A percentile compares a stretch with the other conserved stretches of the same genome.
These are phyloP conservation scores for Laguncularia racemosa DNA, from an alignment of 345 rosid species.

Conservation along the genomic window DNA sequence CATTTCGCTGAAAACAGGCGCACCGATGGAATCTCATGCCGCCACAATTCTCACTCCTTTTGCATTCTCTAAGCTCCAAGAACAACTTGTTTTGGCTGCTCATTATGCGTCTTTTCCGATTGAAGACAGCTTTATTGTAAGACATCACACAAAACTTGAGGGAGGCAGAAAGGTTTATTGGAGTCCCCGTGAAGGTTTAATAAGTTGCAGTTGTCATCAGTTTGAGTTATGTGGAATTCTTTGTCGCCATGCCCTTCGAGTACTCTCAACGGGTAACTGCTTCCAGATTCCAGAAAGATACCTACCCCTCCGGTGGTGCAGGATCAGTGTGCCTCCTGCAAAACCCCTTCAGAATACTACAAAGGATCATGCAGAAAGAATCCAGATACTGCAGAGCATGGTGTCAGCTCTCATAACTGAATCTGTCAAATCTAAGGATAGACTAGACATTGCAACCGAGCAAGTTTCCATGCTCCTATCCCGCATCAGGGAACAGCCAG, in stretches of 20 bases:
- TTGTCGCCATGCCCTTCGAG: constrained; percentile 87
- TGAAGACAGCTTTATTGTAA: constrained; percentile 76
- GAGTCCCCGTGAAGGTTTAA: constrained; percentile 77
- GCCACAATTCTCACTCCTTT: constrained; percentile 81
- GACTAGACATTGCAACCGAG: constrained; percentile 73
- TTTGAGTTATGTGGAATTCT: constrained; percentile 97
- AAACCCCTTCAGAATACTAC: constrained; percentile 39
- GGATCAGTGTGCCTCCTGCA: constrained; percentile 39
- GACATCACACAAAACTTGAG: constrained; percentile 89
- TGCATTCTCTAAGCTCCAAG: constrained; percentile 96
- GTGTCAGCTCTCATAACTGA: constrained; percentile 63
- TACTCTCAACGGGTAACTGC: constrained; percentile 87
- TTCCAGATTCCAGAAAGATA: constrained; percentile 88
- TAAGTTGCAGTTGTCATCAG: constrained; percentile 91
- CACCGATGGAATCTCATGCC: constrained; percentile 95
- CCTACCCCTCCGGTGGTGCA: constrained; percentile 80
- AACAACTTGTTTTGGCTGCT: constrained; percentile 88
- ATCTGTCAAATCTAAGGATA: constrained; percentile 76
- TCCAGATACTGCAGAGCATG: constrained; percentile 71
- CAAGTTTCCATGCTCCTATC: constrained; percentile 64
- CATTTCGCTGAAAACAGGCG: constrained; percentile 77
- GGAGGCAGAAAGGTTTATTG: constrained; percentile 93
- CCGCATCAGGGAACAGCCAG: constrained; percentile 70
- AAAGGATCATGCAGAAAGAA: constrained; percentile 48
- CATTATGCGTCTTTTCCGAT: constrained; percentile 89